phyloP scores from a whole-genome alignment of 345 rosid genomes.

The Citrus maxima region DNA sequence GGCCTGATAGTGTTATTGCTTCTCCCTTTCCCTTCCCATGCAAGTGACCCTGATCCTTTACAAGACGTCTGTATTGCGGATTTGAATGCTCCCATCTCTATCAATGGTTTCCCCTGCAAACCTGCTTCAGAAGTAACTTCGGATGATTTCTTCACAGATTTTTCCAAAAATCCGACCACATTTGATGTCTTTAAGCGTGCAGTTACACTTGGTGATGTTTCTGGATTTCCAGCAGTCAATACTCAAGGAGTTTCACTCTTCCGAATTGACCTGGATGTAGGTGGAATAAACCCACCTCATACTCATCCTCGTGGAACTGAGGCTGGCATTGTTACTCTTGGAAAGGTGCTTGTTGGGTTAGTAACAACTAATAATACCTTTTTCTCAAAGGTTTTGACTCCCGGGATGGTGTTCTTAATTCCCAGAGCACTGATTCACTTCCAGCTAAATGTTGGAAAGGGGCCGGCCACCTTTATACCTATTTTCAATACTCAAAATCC shows the following conservation, averaged over 20 bases:
- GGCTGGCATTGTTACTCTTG: constrained; percentile 49
- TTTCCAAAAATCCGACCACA: constrained; percentile 46
- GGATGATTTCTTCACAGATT: constrained; percentile 62
- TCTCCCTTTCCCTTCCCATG: not conserved
- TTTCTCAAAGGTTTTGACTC: too few relatives aligned
- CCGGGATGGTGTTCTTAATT: too few relatives aligned
- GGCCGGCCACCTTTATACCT: too few relatives aligned
- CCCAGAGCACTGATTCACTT: too few relatives aligned
- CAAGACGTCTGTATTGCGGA: constrained; percentile 30
- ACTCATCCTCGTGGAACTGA: constrained; percentile 64
- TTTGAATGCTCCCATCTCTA: constrained; percentile 29
- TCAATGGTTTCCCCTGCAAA: constrained; percentile 82
- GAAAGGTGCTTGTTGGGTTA: constrained; percentile 64
- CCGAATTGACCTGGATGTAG: constrained; percentile 56
- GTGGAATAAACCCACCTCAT: constrained; percentile 73
- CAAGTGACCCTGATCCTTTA: constrained; percentile 49
- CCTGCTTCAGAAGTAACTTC: constrained; percentile 39
- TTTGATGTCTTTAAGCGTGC: constrained; percentile 26
- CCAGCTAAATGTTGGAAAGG: too few relatives aligned
- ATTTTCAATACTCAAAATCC: too few relatives aligned
- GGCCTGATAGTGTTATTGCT: too few relatives aligned
- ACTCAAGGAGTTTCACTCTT: constrained; percentile 69
- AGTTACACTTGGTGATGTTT: constrained; percentile 40
- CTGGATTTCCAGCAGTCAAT: constrained; percentile 57
- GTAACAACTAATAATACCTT: too few relatives aligned